Evolutionary conservation across 805 yeast genomes (phyloP), one percentile per base, ranked within the genome.

Genomic region (Nakazawaea anatomiae): DNA sequence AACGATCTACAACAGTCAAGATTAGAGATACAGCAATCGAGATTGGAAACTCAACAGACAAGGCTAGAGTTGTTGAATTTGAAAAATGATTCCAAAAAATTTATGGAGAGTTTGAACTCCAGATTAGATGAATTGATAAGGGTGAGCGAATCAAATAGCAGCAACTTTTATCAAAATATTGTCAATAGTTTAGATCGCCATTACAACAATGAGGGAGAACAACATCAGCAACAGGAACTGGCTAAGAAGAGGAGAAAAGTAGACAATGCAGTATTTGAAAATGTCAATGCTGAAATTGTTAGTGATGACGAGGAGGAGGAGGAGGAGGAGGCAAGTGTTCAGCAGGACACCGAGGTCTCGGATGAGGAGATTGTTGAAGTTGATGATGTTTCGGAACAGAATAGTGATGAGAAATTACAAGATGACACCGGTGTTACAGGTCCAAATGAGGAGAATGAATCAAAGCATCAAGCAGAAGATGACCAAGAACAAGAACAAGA

Each of bases 401-500:
- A 42, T 8, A 18, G 25, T 18, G 25, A 18, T 18, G 25, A 18
- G 25, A 18, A 18, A 18, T 18, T 3, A 18, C 25, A 18, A 18
- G 25, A 18, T 18, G 25, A 18, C 25, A 18, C 25, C 3, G 25
- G 25, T 18, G 25, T 18, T 18, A 18, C 25, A 18, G 25, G 25
- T 18, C 25, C 25, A 18, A 18, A 42, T 69, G 68, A 52, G 71
- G 74, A 0, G 75, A 75, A 8, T 2, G n/a, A 29, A n/a, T 5
- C 25, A 18, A 18, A 18, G 25, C 25, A 18, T 18, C 25, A 31
- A 32, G 38, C 8, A n/a, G 46, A 32, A 31, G 25, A 12, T 14
- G 36, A 32, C 11, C 3, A 12, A 31, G 36, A 30, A 43, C 12
- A 6, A 40, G 31, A 25, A 28, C 30, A 40, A 25, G n/a, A 10